Conservation (phyloP, 805 yeast species). For the Candida maris region DNA sequence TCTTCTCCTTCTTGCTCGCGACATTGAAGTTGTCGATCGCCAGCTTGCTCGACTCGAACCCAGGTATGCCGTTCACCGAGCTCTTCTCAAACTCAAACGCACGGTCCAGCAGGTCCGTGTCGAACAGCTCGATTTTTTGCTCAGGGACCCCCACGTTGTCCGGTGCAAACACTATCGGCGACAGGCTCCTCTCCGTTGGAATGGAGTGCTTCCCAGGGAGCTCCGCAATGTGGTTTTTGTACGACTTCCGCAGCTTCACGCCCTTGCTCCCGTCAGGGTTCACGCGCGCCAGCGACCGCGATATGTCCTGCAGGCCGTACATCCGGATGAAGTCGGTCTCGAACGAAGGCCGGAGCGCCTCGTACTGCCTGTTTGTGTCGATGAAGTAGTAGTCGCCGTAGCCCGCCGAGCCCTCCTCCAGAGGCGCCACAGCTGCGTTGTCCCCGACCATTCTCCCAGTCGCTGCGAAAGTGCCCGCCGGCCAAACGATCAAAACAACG, state of each 20-base stretch:
- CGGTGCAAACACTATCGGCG: conserved; percentile 36
- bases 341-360: conserved; percentile 63
- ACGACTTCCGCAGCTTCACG: conserved; percentile 88
- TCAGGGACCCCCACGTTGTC: conserved; percentile 36
- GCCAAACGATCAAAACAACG: not conserved
- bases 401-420: no score
- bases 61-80: conserved; percentile 68
- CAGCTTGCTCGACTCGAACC: conserved; percentile 64
- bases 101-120: conserved; percentile 42
- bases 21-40: conserved; percentile 49
- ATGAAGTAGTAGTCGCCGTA: conserved; percentile 29
- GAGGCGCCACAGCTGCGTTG: no score
- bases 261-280: conserved; percentile 89
- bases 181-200: conserved; percentile 43
- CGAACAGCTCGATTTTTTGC: conserved; percentile 43
- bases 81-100: conserved; percentile 63
- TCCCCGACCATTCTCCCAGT: no score
- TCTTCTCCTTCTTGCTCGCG: conserved; percentile 22
- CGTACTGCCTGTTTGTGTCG: conserved; percentile 29
- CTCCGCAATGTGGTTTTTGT: conserved; percentile 87
- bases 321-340: conserved; percentile 63
- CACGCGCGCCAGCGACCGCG: conserved; percentile 79
- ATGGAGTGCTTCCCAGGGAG: conserved; percentile 75
- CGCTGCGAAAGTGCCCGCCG: no score
- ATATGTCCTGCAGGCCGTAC: conserved; percentile 64